Percentiles rank a stretch among this genome's conserved stretches.
phyloP scores from a whole-genome alignment of 2,329 filamentous ascomycete species.

The Amauroascus verrucosus region DNA sequence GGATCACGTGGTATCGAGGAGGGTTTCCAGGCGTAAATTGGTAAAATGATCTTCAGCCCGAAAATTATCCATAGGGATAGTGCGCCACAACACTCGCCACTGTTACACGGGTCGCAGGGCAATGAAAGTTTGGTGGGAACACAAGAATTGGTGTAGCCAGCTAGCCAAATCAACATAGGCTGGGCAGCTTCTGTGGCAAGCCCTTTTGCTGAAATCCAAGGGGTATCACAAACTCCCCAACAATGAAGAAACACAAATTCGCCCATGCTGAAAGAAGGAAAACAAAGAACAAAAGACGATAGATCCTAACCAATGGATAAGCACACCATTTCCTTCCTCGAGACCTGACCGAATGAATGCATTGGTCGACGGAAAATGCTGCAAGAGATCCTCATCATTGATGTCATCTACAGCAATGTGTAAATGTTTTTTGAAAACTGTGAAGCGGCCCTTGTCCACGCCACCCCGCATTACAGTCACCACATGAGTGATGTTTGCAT shows the following conservation, averaged over 20 bases:
- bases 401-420: conserved; percentile 82
- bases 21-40: not conserved
- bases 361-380: conserved; percentile 67
- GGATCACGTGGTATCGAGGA: not conserved
- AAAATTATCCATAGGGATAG: not conserved
- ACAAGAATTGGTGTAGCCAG: not conserved
- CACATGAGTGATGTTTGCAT: conserved; percentile 75
- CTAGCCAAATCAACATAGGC: not conserved
- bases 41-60: not conserved
- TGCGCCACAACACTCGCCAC: not conserved
- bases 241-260: not conserved
- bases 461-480: conserved; percentile 67
- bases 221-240: conserved; percentile 3
- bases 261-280: conserved; percentile 7
- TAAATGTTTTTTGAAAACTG: conserved; percentile 62
- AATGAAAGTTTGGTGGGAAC: not conserved
- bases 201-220: not conserved
- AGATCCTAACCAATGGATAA: conserved; percentile 60
- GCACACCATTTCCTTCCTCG: conserved; percentile 45
- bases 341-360: conserved; percentile 74
- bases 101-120: conserved; percentile 6
- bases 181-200: not conserved
- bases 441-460: conserved; percentile 46
- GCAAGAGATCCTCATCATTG: conserved; percentile 75
- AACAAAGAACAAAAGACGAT: conserved; percentile 10